Evolutionary conservation across 495 filamentous ascomycete species (phyloP).

Genomic region (Aspergillus conjunctus): DNA sequence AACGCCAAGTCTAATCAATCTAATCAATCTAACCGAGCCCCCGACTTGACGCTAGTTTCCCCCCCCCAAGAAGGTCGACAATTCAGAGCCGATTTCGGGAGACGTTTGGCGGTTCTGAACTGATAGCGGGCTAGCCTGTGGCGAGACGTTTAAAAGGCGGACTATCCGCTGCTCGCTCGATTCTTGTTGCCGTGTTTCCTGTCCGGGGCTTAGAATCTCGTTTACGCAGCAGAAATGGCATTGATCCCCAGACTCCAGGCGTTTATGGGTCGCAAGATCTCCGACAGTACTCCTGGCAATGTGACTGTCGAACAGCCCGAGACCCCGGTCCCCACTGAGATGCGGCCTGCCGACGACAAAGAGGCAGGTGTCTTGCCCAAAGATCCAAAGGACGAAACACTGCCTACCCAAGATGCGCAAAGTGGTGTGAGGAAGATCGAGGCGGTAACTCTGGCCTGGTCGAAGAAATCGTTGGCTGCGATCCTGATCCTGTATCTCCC

Average conservation of each 20-base stretch:
- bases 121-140: too few species aligned
- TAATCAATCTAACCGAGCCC: not conserved
- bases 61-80: too few species aligned
- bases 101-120: too few species aligned
- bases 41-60: not conserved
- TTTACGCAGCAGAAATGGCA: conserved; percentile 11
- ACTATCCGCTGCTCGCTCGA: too few species aligned
- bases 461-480: not conserved
- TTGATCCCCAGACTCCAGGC: conserved; percentile 1
- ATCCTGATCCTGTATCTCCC: conserved; percentile 5
- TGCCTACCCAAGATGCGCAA: conserved; percentile 32
- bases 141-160: too few species aligned
- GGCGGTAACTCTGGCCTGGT: conserved; percentile 48
- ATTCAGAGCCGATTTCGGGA: too few species aligned
- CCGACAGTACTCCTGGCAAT: not conserved
- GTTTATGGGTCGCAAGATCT: not conserved
- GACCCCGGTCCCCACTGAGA: conserved; percentile 5
- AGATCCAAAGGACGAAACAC: conserved; percentile 12
- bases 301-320: not conserved
- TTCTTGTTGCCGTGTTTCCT: not conserved
- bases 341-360: conserved; percentile 1
- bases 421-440: conserved; percentile 47
- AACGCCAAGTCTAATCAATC: not conserved
- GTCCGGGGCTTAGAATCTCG: not conserved
- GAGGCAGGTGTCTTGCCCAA: not conserved